Conservation (phyloP, 129 eudicot species). For the sunflower (Helianthus annuus) region HanXRQr2.0-SUNRISE NC_035439.2:23208197-23208696, state of each 20-base stretch:
- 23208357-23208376: not conserved
- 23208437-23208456: slow-evolving; percentile 66
- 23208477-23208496: slow-evolving; percentile 42
- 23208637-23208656: not conserved
- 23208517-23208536: slow-evolving; percentile 91
- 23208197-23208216: slow-evolving; percentile 80
- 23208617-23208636: not conserved
- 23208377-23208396: slow-evolving; percentile 40
- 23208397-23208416: slow-evolving; percentile 98
- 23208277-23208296: slow-evolving; percentile 98
- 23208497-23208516: slow-evolving; percentile 67
- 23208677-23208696: slow-evolving; percentile 65
- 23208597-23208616: not conserved
- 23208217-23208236: slow-evolving; percentile 84
- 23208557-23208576: not conserved
- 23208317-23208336: not conserved
- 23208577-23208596: not conserved
- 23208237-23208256: slow-evolving; percentile 74
- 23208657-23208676: not conserved
- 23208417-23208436: slow-evolving; percentile 82
- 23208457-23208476: slow-evolving; percentile 42
- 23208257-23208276: slow-evolving; percentile 89
- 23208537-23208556: slow-evolving; percentile 40
- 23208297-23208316: slow-evolving; percentile 98
- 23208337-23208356: slow-evolving; percentile 7